These are phyloP conservation scores for Helminthosporium solani DNA, from an alignment of 2,329 filamentous ascomycete species.

Conservation along the genomic window DNA sequence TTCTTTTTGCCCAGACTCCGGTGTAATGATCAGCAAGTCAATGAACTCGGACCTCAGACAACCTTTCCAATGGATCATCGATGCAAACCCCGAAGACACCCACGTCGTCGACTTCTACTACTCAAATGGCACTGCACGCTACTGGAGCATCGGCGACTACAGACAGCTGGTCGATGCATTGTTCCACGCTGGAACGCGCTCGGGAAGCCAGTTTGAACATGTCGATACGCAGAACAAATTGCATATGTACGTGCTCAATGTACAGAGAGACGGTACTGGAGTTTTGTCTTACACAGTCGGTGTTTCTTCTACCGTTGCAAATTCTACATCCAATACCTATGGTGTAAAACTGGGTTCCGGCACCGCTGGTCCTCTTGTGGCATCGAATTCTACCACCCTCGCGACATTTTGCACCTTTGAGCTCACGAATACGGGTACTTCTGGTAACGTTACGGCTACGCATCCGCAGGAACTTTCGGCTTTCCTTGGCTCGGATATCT, in stretches of 20 bases:
- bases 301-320: slow-evolving; percentile 46
- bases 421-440: slow-evolving; percentile 50
- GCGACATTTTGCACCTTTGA: slow-evolving; percentile 41
- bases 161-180: slow-evolving; percentile 56
- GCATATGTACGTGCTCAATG: slow-evolving; percentile 54
- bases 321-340: slow-evolving; percentile 33
- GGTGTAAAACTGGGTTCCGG: slow-evolving; percentile 46
- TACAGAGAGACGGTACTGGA: slow-evolving; percentile 45
- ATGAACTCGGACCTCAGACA: slow-evolving; percentile 45
- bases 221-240: slow-evolving; percentile 51
- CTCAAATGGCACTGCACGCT: slow-evolving; percentile 51
- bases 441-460: slow-evolving; percentile 10
- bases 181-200: slow-evolving; percentile 56
- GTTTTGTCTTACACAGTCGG: slow-evolving; percentile 54
- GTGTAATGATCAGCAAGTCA: slow-evolving; percentile 57
- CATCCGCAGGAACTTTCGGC: slow-evolving; percentile 42
- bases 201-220: slow-evolving; percentile 53
- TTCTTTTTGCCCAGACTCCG: slow-evolving; percentile 54
- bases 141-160: slow-evolving; percentile 56
- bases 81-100: slow-evolving; percentile 57
- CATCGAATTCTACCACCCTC: not conserved
- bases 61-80: slow-evolving; percentile 58
- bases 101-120: slow-evolving; percentile 52
- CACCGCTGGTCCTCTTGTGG: slow-evolving; percentile 19
- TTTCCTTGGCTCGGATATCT: slow-evolving; percentile 51